Conservation (phyloP, 2,329 filamentous ascomycete genomes). For the Paraphoma sp. region DNA sequence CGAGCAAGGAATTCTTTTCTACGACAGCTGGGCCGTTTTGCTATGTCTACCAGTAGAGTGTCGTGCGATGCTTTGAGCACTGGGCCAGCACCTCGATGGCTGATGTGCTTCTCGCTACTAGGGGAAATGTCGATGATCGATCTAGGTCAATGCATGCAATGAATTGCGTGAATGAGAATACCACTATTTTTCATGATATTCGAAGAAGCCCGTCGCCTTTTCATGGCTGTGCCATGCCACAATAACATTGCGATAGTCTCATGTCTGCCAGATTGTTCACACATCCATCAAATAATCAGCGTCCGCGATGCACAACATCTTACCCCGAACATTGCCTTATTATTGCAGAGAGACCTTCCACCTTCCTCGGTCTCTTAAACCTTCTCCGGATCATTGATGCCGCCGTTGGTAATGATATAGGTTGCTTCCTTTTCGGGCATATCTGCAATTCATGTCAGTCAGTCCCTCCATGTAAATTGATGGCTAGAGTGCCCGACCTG, state of each 20-base stretch:
- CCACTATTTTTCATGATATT: too few species aligned
- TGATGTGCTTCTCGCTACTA: too few species aligned
- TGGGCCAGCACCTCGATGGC: too few species aligned
- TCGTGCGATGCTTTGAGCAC: background rate
- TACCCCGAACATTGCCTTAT: background rate
- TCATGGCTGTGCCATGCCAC: too few species aligned
- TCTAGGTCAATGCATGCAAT: too few species aligned
- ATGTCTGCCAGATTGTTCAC: too few species aligned
- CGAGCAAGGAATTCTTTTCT: constrained; percentile 35
- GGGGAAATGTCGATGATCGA: too few species aligned
- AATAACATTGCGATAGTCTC: too few species aligned
- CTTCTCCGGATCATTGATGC: constrained; percentile 72
- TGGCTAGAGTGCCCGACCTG: constrained; percentile 55
- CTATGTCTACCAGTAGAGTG: constrained; percentile 36
- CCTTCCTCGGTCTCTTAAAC: constrained; percentile 42
- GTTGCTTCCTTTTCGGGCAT: constrained; percentile 73
- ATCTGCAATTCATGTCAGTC: constrained; percentile 54
- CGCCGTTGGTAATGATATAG: constrained; percentile 73
- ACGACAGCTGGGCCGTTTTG: constrained; percentile 42
- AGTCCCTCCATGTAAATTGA: too few species aligned
- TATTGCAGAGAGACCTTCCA: background rate
- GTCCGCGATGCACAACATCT: background rate
- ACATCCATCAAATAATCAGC: too few species aligned
- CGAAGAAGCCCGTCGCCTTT: too few species aligned
- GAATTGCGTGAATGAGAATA: too few species aligned